phyloP scores from a whole-genome alignment of 129 eudicot genomes.

The Chrysanthemum seticuspe region DNA sequence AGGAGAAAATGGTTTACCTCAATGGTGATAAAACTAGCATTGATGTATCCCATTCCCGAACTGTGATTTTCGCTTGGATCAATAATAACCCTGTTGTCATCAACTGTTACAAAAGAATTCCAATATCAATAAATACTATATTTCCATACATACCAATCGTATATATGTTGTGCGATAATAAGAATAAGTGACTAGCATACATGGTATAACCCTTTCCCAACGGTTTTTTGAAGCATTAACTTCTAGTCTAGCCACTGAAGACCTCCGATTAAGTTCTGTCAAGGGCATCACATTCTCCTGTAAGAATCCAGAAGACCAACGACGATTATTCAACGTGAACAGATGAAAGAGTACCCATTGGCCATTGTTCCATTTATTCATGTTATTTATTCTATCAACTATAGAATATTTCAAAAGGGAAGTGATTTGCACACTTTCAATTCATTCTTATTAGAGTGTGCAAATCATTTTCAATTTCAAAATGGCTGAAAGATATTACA shows the following conservation, averaged over 20 bases:
- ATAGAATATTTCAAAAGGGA: no score
- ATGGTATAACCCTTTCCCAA: neutral
- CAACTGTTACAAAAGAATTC: neutral
- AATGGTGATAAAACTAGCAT: neutral
- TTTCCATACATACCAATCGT: neutral
- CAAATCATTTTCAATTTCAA: no score
- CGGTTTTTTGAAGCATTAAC: slow-evolving; percentile 3
- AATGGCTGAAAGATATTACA: no score
- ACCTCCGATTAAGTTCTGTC: neutral
- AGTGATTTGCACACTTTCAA: no score
- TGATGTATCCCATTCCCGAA: neutral
- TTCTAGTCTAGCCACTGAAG: neutral
- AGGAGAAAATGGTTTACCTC: slow-evolving; percentile 6
- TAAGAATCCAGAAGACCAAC: neutral
- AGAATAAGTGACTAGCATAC: neutral
- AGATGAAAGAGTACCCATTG: no score
- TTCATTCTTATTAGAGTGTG: no score
- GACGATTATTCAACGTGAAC: neutral
- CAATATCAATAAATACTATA: neutral
- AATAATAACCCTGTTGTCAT: neutral
- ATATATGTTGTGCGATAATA: neutral
- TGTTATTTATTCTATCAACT: no score
- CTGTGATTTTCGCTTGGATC: neutral
- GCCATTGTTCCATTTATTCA: no score
- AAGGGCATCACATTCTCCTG: neutral